A percentile compares a stretch with the other conserved stretches of the same genome.
phyloP scores from a whole-genome alignment of 2,329 filamentous ascomycete genomes.

The Didymella segeticola region DNA sequence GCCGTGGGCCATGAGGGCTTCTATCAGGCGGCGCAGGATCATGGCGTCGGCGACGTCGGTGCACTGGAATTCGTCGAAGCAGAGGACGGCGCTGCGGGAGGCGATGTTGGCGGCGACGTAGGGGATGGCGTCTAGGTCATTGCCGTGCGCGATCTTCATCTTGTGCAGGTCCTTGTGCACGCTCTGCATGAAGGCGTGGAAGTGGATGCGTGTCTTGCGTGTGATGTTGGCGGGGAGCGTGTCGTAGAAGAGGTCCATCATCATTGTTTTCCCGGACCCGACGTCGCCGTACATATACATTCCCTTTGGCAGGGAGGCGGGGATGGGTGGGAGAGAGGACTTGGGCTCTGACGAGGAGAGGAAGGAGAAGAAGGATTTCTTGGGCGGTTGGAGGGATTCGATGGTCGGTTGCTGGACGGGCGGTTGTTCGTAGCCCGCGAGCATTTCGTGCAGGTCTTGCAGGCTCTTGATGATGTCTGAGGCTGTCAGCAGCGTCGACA shows the following conservation, averaged over 20 bases:
- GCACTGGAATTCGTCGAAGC: constrained; percentile 98
- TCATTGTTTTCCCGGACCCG: constrained; percentile 97
- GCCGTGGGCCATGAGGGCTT: constrained; percentile 94
- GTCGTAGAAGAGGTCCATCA: constrained; percentile 98
- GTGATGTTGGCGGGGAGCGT: constrained; percentile 81
- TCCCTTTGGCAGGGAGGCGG: constrained; percentile 80
- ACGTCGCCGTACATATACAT: constrained; percentile 97
- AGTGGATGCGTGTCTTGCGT: constrained; percentile 91
- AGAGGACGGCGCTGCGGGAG: constrained; percentile 81
- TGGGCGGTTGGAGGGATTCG: constrained; percentile 67
- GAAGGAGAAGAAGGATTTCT: constrained; percentile 65
- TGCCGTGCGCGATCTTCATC: constrained; percentile 88
- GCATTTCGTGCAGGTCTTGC: constrained; percentile 85
- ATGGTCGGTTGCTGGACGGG: constrained; percentile 78
- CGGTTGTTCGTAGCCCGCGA: constrained; percentile 75
- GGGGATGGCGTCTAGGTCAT: constrained; percentile 86
- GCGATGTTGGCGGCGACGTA: constrained; percentile 96
- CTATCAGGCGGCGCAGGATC: constrained; percentile 89
- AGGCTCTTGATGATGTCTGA: constrained; percentile 85
- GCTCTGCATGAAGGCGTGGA: constrained; percentile 99
- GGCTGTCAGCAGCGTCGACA: constrained; percentile 17
- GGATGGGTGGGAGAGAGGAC: constrained; percentile 60
- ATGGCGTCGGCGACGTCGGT: constrained; percentile 98
- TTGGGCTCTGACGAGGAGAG: constrained; percentile 60
- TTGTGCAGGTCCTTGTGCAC: constrained; percentile 89